phyloP scores from a whole-genome alignment of 768 basidiomycete species.

The Russula sp. region DNA sequence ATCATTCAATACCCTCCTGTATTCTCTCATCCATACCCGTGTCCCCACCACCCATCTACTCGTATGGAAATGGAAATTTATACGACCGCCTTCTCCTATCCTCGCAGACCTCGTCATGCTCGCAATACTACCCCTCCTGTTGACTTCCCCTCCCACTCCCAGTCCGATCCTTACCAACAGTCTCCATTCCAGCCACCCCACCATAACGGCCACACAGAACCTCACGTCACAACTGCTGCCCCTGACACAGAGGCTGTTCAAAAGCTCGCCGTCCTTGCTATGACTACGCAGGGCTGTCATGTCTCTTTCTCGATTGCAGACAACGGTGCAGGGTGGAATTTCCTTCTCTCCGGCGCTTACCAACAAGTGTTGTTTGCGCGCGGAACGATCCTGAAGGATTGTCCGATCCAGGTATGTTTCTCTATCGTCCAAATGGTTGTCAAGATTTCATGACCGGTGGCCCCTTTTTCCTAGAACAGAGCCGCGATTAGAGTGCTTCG shows the following conservation, averaged over 20 bases:
- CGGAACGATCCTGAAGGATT: slow-evolving; percentile 85
- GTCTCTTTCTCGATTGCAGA: slow-evolving; percentile 75
- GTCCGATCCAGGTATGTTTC: slow-evolving; percentile 69
- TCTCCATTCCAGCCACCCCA: slow-evolving; percentile 39
- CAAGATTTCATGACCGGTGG: slow-evolving; percentile 27
- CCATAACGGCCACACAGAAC: slow-evolving; percentile 35
- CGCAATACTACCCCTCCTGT: slow-evolving; percentile 61
- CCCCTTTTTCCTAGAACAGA: slow-evolving; percentile 55
- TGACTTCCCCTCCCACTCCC: slow-evolving; percentile 52
- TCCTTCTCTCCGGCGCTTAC: slow-evolving; percentile 86
- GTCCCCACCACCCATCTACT: slow-evolving; percentile 31
- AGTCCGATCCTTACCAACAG: slow-evolving; percentile 43
- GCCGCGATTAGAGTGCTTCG: slow-evolving; percentile 86
- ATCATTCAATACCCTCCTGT: slow-evolving; percentile 29
- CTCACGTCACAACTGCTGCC: slow-evolving; percentile 38
- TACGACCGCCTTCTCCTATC: slow-evolving; percentile 91
- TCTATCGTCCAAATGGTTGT: slow-evolving; percentile 27
- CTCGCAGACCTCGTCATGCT: slow-evolving; percentile 72
- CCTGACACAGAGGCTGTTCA: slow-evolving; percentile 71
- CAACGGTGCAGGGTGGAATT: slow-evolving; percentile 77
- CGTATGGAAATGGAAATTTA: slow-evolving; percentile 97
- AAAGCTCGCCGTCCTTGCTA: slow-evolving; percentile 75
- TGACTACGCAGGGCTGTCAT: slow-evolving; percentile 78
- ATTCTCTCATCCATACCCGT: slow-evolving; percentile 33
- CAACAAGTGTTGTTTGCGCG: slow-evolving; percentile 90